Conservation (phyloP, 345 rosid species). For the Eucalyptus polyanthemos region DNA sequence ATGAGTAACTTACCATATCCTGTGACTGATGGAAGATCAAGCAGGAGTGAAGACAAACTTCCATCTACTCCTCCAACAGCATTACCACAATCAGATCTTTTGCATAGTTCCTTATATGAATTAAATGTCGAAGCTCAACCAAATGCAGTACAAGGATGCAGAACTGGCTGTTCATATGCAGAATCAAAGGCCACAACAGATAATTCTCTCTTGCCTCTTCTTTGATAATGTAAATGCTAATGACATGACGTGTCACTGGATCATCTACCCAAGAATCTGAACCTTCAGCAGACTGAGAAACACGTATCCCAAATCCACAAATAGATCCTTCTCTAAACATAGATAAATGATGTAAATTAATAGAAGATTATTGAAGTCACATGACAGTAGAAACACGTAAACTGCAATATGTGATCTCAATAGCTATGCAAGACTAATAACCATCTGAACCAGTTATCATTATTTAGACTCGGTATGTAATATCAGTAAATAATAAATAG, state of each 20-base stretch:
- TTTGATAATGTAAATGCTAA: slow-evolving; percentile 36
- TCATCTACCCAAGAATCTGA: slow-evolving; percentile 98
- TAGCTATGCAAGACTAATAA: background rate
- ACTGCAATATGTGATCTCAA: background rate
- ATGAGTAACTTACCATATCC: slow-evolving; percentile 67
- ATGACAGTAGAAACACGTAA: background rate
- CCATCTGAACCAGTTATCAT: background rate
- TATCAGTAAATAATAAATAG: background rate
- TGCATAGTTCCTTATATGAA: slow-evolving; percentile 34
- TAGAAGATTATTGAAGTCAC: background rate
- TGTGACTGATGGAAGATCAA: slow-evolving; percentile 89
- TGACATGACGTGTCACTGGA: slow-evolving; percentile 69
- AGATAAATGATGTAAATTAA: too few species aligned
- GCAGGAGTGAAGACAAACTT: slow-evolving; percentile 68
- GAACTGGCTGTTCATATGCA: slow-evolving; percentile 57
- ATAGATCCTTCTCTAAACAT: slow-evolving; percentile 67
- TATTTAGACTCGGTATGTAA: background rate
- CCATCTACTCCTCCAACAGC: slow-evolving; percentile 53
- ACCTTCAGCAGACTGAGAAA: slow-evolving; percentile 54
- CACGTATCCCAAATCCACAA: slow-evolving; percentile 66
- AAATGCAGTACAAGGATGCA: slow-evolving; percentile 62
- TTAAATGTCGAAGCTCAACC: slow-evolving; percentile 60
- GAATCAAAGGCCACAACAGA: slow-evolving; percentile 65
- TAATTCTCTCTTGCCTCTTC: slow-evolving; percentile 19
- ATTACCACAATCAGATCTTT: slow-evolving; percentile 73